Percentiles rank a stretch among this genome's conserved stretches.
Conservation (phyloP, 2,329 filamentous ascomycete species). For the Colletotrichum aenigma region DNA sequence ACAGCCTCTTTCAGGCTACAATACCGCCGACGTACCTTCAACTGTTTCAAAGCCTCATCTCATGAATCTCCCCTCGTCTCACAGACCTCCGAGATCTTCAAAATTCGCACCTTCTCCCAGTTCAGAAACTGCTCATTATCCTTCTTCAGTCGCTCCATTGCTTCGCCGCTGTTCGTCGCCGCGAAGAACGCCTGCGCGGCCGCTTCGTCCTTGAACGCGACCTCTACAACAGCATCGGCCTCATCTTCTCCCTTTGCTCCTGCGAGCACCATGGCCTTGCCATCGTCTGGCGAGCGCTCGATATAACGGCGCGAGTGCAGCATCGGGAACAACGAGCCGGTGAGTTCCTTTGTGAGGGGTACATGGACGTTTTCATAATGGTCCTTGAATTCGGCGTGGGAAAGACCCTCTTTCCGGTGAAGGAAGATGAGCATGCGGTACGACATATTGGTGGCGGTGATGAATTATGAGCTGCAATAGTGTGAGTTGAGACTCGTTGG, state of each 20-base stretch:
- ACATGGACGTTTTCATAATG: constrained; percentile 29
- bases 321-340: constrained; percentile 24
- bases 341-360: constrained; percentile 24
- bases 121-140: constrained; percentile 2
- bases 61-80: neutral
- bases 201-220: constrained; percentile 21
- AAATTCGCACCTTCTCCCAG: neutral
- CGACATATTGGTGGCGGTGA: neutral
- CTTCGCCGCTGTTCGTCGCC: neutral
- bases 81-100: neutral
- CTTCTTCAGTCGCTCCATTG: neutral
- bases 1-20: neutral
- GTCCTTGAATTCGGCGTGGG: constrained; percentile 25
- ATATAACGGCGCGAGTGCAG: constrained; percentile 25
- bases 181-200: constrained; percentile 7
- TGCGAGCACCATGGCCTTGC: constrained; percentile 19
- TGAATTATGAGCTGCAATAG: neutral
- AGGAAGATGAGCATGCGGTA: constrained; percentile 21
- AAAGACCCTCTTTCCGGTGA: constrained; percentile 22
- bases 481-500: neutral
- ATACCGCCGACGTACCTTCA: neutral
- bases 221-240: constrained; percentile 25
- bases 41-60: neutral
- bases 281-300: neutral
- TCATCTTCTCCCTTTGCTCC: constrained; percentile 22